Conservation (phyloP, 2,329 filamentous ascomycete genomes). For the Calonectria naviculata region DNA sequence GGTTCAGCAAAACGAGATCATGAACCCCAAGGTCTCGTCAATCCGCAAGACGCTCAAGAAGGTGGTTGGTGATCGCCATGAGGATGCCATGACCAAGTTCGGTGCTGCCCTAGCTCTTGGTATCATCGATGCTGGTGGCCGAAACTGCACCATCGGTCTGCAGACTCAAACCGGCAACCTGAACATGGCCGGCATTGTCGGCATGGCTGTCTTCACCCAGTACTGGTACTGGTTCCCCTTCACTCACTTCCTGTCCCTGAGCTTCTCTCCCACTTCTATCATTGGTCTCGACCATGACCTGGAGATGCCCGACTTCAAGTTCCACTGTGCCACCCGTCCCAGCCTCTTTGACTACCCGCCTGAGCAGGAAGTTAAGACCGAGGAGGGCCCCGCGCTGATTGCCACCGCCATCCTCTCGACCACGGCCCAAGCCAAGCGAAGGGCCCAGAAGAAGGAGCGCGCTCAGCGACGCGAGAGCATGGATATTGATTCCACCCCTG, state of each 20-base stretch:
- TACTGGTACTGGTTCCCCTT: slow-evolving; percentile 99
- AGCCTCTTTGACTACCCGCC: slow-evolving; percentile 98
- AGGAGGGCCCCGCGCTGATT: slow-evolving; percentile 93
- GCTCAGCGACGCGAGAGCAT: slow-evolving; percentile 92
- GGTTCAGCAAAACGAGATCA: slow-evolving; percentile 98
- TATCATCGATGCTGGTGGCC: slow-evolving; percentile 97
- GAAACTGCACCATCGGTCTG: slow-evolving; percentile 97
- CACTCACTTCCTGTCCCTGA: slow-evolving; percentile 95
- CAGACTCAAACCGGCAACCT: slow-evolving; percentile 98
- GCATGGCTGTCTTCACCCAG: slow-evolving; percentile 97
- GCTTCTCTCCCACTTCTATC: slow-evolving; percentile 96
- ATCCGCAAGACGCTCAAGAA: slow-evolving; percentile 96
- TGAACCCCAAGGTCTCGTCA: slow-evolving; percentile 94
- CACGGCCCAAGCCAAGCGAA: slow-evolving; percentile 94
- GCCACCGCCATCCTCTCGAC: slow-evolving; percentile 97
- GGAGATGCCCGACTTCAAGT: slow-evolving; percentile 93
- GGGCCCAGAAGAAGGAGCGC: slow-evolving; percentile 93
- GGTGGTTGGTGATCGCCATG: slow-evolving; percentile 92
- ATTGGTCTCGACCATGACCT: slow-evolving; percentile 95
- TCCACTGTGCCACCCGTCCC: slow-evolving; percentile 92
- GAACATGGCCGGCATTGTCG: slow-evolving; percentile 98
- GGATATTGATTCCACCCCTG: slow-evolving; percentile 85
- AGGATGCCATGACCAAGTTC: slow-evolving; percentile 99
- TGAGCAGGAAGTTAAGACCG: slow-evolving; percentile 93
- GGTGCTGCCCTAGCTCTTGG: slow-evolving; percentile 93